Base-by-base conservation (phyloP, 1,139 yeast genomes). In the Yamadazyma triangularis region DNA sequence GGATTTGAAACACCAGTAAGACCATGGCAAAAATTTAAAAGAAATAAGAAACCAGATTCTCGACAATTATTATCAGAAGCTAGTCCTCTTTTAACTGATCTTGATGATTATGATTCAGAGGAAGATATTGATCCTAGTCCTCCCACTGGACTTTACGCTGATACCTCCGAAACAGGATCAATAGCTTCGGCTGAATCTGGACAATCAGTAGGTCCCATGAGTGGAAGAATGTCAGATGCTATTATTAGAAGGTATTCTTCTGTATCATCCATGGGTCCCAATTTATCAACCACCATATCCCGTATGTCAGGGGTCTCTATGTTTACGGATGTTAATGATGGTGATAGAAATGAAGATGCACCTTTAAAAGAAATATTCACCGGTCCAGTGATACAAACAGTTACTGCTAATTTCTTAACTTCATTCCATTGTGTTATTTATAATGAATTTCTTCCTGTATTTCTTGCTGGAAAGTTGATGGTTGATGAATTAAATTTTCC, bases 381-480 rank as follows among this genome's bases (percentile, higher is more conserved):
- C 4, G 32, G 32, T 2, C 36, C 31, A 1, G 48, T 44, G 2
- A 27, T 39, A 4, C 39, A 40, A 28, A 43, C 47, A 1, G 35
- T 44, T 8, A 10, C 27, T 1, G 44, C 41, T 10, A 41, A 36
- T 28, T 33, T 35, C 23, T 22, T 44, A 4, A 18, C 41, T 9
- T 27, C 47, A 10, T 42, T 75, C 36, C 81, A 75, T 44, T 51
- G 63, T n/a, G 58, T 74, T n/a, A 71, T 74, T 4, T 75, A 62
- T 48, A 65, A 64, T 30, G 84, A 79, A 49, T 74, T 79, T 39
- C 53, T 77, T 27, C 84, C 86, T 8, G 73, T 79, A 4, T 71
- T 73, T 35, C 53, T 77, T 14, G 79, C 83, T 0, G 62, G 76
- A n/a, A 58, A 63, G 23, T 55, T 71, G 28, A 55, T 48, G 23